phyloP scores from a whole-genome alignment of 129 eudicot species.

The Rutidosis leptorrhynchoides region DNA sequence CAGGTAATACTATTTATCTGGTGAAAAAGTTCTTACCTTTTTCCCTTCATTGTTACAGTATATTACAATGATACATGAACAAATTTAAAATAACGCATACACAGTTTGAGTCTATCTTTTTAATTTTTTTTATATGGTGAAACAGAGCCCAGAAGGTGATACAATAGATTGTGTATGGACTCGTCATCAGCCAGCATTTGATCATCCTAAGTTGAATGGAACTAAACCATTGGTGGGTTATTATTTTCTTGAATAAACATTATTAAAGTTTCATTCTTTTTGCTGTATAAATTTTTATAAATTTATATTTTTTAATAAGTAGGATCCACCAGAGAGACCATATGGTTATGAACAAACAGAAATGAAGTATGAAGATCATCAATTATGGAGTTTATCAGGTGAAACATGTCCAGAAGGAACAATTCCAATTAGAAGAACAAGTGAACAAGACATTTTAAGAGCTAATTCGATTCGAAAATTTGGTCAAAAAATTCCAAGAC shows the following conservation, averaged over 20 bases:
- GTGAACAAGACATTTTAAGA: slow-evolving; percentile 64
- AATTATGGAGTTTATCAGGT: slow-evolving; percentile 71
- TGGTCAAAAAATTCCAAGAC: slow-evolving; percentile 57
- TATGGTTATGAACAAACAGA: slow-evolving; percentile 39
- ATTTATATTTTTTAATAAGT: not conserved
- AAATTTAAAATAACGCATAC: too few species aligned
- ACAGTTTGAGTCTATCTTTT: slow-evolving; percentile 4
- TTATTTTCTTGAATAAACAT: not conserved
- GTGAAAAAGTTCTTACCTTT: not conserved
- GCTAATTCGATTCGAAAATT: slow-evolving; percentile 57
- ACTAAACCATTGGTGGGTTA: slow-evolving; percentile 65
- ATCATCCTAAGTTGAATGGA: slow-evolving; percentile 80
- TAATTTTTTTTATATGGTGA: not conserved
- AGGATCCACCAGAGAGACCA: slow-evolving; percentile 94
- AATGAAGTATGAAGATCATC: slow-evolving; percentile 41
- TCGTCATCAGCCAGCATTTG: slow-evolving; percentile 94
- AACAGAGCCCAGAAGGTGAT: slow-evolving; percentile 96
- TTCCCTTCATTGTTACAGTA: not conserved
- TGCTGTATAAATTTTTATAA: not conserved
- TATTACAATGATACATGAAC: too few species aligned
- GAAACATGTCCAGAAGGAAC: slow-evolving; percentile 91
- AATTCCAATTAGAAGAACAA: slow-evolving; percentile 84
- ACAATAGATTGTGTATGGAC: slow-evolving; percentile 71
- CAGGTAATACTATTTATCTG: slow-evolving; percentile 42
- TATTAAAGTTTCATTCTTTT: not conserved